Evolutionary conservation across 2,329 filamentous ascomycete species (phyloP).

Genomic region (Arthrobotrys pseudoclavata): DNA sequence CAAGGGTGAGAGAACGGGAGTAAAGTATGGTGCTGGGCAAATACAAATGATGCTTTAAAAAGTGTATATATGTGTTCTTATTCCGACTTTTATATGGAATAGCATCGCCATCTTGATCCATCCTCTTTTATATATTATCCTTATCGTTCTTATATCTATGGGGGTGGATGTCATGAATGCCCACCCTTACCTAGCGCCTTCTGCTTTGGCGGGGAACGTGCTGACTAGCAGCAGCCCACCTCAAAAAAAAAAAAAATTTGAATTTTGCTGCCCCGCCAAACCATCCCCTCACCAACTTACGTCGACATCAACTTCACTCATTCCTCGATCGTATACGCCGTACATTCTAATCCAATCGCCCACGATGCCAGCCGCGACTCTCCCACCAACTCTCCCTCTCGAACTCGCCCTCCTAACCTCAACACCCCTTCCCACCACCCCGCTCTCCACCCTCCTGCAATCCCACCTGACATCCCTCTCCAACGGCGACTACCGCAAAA

Average conservation of each 20-base stretch:
- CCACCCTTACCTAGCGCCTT: not conserved
- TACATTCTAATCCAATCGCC: not conserved
- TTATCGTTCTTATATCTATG: not conserved
- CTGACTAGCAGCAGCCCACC: not conserved
- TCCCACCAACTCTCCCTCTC: constrained; percentile 43
- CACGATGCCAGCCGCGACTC: constrained; percentile 44
- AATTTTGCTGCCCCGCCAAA: constrained; percentile 47
- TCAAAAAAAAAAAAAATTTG: constrained; percentile 19
- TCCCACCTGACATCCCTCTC: constrained; percentile 21
- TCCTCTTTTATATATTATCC: not conserved
- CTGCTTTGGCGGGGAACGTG: not conserved
- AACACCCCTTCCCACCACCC: constrained; percentile 33
- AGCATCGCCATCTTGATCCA: not conserved
- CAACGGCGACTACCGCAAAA: constrained; percentile 37
- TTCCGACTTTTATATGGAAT: constrained; percentile 10
- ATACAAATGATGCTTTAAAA: constrained; percentile 4
- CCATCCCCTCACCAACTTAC: not conserved
- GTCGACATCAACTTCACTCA: constrained; percentile 11
- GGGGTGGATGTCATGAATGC: not conserved
- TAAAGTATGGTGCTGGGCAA: not conserved
- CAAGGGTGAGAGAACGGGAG: not conserved
- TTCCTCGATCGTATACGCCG: not conserved
- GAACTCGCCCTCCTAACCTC: constrained; percentile 47
- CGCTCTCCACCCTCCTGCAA: constrained; percentile 34
- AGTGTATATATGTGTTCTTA: constrained; percentile 4